Evolutionary conservation across 2,329 filamentous ascomycete genomes (phyloP), one percentile per base, ranked within the genome.

Genomic region (Raffaelea arxii): DNA sequence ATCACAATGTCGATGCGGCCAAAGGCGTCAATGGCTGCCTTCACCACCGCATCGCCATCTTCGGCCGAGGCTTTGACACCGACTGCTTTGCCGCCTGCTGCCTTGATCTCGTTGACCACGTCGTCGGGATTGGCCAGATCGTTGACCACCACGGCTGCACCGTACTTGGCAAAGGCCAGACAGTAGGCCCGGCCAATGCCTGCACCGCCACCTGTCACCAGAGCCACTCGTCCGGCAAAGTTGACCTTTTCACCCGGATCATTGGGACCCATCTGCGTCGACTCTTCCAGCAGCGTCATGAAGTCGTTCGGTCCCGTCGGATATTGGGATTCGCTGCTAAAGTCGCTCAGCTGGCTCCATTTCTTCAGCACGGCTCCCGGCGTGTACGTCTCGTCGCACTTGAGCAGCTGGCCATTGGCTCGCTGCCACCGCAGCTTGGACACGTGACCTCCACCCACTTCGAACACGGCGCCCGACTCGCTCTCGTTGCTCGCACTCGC

Each of bases 361-460:
- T 91, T 89, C 69, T 85, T 82, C 53, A 94, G 73, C 54, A 98
- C 74, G 50, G 90, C 89, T 54, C 85, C 84, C 11, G 92, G 86
- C 6, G 91, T 97, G 65, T 95, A 85, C 53, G 78, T 82, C 58
- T 84, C 79, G 66, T 97, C 92, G 47, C 88, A 82, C 74, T 91
- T 94, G 61, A 96, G 78, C 35, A 97, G 76, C 51, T 87, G 84
- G 67, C 92, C 92, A 64, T 80, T 83, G 46, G 92, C 82, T 53
- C 92, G 84, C 75, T 98, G 87, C 92, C 92, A 98, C 60, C 92
- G 80, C 49, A 95, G 69, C 76, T 97, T 97, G 56, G 91, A 86
- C 49, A 94, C 71, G 68, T 94, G 88, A 47, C 91, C 92, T 62
- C 86, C 92, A 50, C 92, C 92, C 54, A 86, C 86, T 70, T 97